Conservation (phyloP, 495 filamentous ascomycete species). For the Penicillium lagena region DNA sequence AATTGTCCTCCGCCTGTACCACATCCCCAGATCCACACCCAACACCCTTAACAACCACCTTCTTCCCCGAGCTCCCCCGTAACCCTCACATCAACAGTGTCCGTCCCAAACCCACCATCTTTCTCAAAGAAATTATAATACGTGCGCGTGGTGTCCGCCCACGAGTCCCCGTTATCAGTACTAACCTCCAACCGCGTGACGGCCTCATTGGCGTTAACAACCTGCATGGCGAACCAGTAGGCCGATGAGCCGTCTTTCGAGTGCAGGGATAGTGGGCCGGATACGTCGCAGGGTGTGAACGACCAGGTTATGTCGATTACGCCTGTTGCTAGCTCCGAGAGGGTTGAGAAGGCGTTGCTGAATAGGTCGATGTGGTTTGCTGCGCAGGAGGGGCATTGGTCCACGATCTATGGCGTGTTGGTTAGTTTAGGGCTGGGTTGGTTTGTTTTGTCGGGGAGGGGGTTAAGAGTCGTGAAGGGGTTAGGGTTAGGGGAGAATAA, state of each 20-base stretch:
- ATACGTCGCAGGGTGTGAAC: slow-evolving; percentile 45
- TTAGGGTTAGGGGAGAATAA: too few species aligned
- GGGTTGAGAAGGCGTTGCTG: slow-evolving; percentile 44
- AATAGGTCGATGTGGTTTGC: slow-evolving; percentile 55
- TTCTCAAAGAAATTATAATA: slow-evolving; percentile 59
- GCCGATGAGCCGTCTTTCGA: slow-evolving; percentile 51
- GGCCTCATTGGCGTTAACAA: slow-evolving; percentile 49
- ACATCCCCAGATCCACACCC: slow-evolving; percentile 11
- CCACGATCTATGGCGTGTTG: slow-evolving; percentile 40
- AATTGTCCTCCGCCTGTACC: slow-evolving; percentile 20
- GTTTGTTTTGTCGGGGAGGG: too few species aligned
- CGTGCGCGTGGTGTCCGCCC: slow-evolving; percentile 41
- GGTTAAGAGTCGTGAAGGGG: too few species aligned
- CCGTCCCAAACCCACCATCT: slow-evolving; percentile 42
- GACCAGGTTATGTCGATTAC: slow-evolving; percentile 49
- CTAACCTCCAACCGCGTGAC: slow-evolving; percentile 49
- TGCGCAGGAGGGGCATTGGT: slow-evolving; percentile 53
- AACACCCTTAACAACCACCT: slow-evolving; percentile 25
- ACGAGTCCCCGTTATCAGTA: slow-evolving; percentile 48
- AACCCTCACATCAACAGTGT: slow-evolving; percentile 45
- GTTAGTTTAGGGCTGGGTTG: not conserved
- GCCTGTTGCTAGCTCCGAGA: slow-evolving; percentile 40
- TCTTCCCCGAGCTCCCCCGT: slow-evolving; percentile 43
- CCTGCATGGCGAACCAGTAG: slow-evolving; percentile 55
- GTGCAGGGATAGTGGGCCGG: slow-evolving; percentile 43